These are phyloP conservation scores for Termitomyces titanicus DNA, from an alignment of 768 basidiomycete genomes.

Conservation along the genomic window DNA sequence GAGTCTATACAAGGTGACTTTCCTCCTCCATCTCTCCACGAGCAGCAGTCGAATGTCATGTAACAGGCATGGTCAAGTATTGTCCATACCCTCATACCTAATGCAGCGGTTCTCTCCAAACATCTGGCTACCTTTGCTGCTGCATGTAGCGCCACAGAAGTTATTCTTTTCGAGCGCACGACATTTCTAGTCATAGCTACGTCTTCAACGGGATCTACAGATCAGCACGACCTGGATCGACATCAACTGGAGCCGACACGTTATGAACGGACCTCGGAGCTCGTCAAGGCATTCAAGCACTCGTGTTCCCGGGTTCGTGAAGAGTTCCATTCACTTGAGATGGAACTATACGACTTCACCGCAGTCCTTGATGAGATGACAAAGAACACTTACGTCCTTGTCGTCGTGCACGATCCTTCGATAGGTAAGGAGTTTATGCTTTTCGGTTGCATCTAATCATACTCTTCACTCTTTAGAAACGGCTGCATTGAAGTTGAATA, in stretches of 20 bases:
- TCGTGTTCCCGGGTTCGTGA: slow-evolving; percentile 82
- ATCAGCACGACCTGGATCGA: slow-evolving; percentile 26
- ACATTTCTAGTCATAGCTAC: slow-evolving; percentile 98
- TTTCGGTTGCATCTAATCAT: not conserved
- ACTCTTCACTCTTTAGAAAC: slow-evolving; percentile 55
- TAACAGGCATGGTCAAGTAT: slow-evolving; percentile 95
- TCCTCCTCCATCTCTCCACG: not conserved
- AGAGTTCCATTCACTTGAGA: slow-evolving; percentile 83
- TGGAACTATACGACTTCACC: slow-evolving; percentile 82
- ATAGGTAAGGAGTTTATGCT: slow-evolving; percentile 50
- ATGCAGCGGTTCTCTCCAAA: slow-evolving; percentile 81
- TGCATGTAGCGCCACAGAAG: slow-evolving; percentile 88
- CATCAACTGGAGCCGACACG: slow-evolving; percentile 63
- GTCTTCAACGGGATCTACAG: slow-evolving; percentile 34
- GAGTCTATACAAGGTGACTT: slow-evolving; percentile 82
- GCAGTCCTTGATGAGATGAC: slow-evolving; percentile 93
- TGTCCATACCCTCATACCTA: slow-evolving; percentile 94
- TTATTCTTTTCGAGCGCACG: slow-evolving; percentile 93
- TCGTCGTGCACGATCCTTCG: slow-evolving; percentile 85
- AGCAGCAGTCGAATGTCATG: not conserved
- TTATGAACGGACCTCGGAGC: slow-evolving; percentile 85
- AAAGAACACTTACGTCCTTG: slow-evolving; percentile 86
- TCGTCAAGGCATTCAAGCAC: slow-evolving; percentile 94
- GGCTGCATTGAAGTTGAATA: slow-evolving; percentile 83
- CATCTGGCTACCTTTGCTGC: slow-evolving; percentile 86